phyloP scores from a whole-genome alignment of 2,329 filamentous ascomycete species.

The Cercospora canescens region DNA sequence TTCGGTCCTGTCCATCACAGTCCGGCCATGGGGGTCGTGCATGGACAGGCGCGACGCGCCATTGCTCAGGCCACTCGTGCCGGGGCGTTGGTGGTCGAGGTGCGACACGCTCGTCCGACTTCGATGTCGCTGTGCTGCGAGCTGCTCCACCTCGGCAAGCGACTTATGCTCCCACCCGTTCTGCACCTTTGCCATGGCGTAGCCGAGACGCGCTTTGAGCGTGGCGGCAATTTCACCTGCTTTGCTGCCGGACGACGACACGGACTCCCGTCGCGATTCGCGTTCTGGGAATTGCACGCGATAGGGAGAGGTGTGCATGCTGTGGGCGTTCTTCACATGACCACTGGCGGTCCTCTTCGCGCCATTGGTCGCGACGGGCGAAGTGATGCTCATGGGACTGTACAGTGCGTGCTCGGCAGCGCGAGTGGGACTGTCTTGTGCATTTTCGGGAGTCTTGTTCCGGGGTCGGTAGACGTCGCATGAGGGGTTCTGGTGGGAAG shows the following conservation, averaged over 20 bases:
- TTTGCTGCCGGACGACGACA: conserved; percentile 64
- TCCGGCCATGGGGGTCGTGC: conserved; percentile 27
- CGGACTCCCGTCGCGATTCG: conserved; percentile 68
- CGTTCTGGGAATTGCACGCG: conserved; percentile 39
- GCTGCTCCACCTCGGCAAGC: conserved; percentile 73
- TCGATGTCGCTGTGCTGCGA: conserved; percentile 64
- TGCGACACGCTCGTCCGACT: conserved; percentile 31
- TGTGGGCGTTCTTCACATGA: conserved; percentile 63
- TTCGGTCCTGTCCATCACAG: conserved; percentile 14
- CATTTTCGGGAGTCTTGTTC: conserved; percentile 20
- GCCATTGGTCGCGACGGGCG: conserved; percentile 44
- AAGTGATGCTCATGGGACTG: conserved; percentile 45
- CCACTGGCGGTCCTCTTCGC: conserved; percentile 79
- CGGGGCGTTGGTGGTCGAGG: conserved; percentile 29
- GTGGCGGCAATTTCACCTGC: conserved; percentile 84
- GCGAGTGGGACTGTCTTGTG: conserved; percentile 19
- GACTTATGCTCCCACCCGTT: conserved; percentile 82
- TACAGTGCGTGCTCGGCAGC: conserved; percentile 29
- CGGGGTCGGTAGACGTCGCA: conserved; percentile 11
- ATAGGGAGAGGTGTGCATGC: conserved; percentile 32
- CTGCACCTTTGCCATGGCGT: conserved; percentile 91
- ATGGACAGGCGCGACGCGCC: conserved; percentile 30
- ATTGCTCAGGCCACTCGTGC: conserved; percentile 32
- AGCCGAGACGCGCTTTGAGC: conserved; percentile 80
- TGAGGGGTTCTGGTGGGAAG: background rate